These are phyloP conservation scores for Metschnikowia sp. DNA, from an alignment of 805 yeast genomes.

Conservation along the genomic window DNA sequence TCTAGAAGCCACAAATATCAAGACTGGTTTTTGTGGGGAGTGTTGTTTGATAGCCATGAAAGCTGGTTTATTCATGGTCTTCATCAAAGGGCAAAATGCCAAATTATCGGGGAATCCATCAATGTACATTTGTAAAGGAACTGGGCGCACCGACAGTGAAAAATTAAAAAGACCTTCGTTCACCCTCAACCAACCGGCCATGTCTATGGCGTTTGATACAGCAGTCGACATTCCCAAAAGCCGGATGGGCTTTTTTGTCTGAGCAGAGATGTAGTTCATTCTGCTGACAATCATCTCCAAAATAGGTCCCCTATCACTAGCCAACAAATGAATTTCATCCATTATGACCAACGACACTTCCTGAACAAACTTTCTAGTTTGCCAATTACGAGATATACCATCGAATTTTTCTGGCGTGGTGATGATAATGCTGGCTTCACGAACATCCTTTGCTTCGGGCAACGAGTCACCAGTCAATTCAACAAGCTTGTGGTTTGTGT, in stretches of 20 bases:
- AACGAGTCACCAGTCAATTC: slow-evolving; percentile 82
- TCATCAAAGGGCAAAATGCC: slow-evolving; percentile 82
- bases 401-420: slow-evolving; percentile 88
- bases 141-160: slow-evolving; percentile 80
- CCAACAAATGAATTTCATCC: slow-evolving; percentile 83
- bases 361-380: slow-evolving; percentile 71
- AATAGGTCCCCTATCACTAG: slow-evolving; percentile 84
- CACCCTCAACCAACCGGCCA: slow-evolving; percentile 83
- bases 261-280: slow-evolving; percentile 67
- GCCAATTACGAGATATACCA: slow-evolving; percentile 86
- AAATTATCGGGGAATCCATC: slow-evolving; percentile 82
- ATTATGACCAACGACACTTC: slow-evolving; percentile 71
- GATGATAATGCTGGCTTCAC: slow-evolving; percentile 69
- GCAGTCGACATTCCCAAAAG: slow-evolving; percentile 81
- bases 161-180: slow-evolving; percentile 73
- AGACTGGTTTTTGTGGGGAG: slow-evolving; percentile 79
- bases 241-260: slow-evolving; percentile 58
- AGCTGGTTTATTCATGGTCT: slow-evolving; percentile 85
- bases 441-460: slow-evolving; percentile 65
- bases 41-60: slow-evolving; percentile 90
- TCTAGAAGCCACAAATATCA: slow-evolving; percentile 82
- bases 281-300: slow-evolving; percentile 87
- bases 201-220: slow-evolving; percentile 78
- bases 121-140: slow-evolving; percentile 80
- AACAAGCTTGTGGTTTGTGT: slow-evolving; percentile 52